Evolutionary conservation across 23 red algal genomes (phyloP).

Genomic region (Gracilaria caudata): DNA sequence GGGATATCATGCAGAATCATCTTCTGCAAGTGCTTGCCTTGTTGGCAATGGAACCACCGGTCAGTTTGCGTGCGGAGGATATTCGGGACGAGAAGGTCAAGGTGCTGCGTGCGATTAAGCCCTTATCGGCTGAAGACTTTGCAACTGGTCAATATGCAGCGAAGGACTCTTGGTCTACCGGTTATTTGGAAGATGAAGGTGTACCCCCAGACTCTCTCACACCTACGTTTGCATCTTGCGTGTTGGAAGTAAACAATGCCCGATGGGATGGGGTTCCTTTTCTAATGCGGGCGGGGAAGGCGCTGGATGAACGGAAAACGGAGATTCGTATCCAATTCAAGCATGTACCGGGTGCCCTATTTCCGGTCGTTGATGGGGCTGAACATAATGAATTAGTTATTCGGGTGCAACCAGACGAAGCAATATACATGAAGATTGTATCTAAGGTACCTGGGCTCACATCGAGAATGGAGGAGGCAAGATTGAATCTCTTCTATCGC

Average conservation of each 20-base stretch:
- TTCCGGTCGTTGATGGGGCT: slow-evolving; percentile 37
- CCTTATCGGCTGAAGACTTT: slow-evolving; percentile 77
- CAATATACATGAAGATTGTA: slow-evolving; percentile 89
- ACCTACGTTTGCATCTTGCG: slow-evolving; percentile 95
- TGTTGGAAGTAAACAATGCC: slow-evolving; percentile 85
- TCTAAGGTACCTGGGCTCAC: slow-evolving; percentile 94
- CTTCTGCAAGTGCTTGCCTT: slow-evolving; percentile 90
- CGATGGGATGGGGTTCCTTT: slow-evolving; percentile 96
- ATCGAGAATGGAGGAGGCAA: slow-evolving; percentile 89
- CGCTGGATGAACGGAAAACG: slow-evolving; percentile 87
- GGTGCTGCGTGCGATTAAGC: slow-evolving; percentile 72
- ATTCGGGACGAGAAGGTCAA: slow-evolving; percentile 96
- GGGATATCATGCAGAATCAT: slow-evolving; percentile 99
- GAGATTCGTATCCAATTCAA: slow-evolving; percentile 94
- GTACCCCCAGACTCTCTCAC: slow-evolving; percentile 75
- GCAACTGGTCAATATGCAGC: slow-evolving; percentile 88
- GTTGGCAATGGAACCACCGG: slow-evolving; percentile 93
- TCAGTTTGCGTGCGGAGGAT: slow-evolving; percentile 86
- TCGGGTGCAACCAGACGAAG: slow-evolving; percentile 95
- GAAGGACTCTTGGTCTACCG: slow-evolving; percentile 39
- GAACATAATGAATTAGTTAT: slow-evolving; percentile 90
- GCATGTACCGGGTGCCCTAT: slow-evolving; percentile 71
- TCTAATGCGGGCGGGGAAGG: slow-evolving; percentile 94
- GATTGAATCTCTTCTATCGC: slow-evolving; percentile 92
- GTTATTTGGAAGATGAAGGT: slow-evolving; percentile 87